Conservation (phyloP, 1,284 basidiomycete genomes). For the Cryptococcus depauperatus region DNA sequence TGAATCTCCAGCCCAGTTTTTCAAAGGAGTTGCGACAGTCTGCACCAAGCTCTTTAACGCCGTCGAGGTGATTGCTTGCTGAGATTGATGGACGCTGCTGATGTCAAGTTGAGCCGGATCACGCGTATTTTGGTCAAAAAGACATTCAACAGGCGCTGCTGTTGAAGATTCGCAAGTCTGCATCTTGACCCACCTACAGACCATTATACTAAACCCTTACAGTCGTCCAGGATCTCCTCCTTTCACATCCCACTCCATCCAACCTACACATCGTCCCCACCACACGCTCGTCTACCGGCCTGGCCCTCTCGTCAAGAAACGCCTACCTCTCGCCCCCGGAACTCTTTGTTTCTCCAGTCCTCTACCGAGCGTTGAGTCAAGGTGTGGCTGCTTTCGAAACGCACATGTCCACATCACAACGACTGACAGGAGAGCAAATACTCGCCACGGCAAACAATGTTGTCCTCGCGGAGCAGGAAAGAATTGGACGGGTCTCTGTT, state of each 20-base stretch:
- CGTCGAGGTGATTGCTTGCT: constrained; percentile 56
- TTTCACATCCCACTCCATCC: constrained; percentile 62
- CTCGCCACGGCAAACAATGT: constrained; percentile 42
- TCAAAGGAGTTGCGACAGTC: constrained; percentile 90
- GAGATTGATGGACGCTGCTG: background rate
- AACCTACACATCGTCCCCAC: constrained; percentile 78
- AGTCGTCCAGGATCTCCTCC: constrained; percentile 70
- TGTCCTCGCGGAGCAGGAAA: constrained; percentile 34
- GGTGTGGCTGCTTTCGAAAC: constrained; percentile 34
- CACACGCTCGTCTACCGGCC: constrained; percentile 53
- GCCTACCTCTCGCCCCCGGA: constrained; percentile 66
- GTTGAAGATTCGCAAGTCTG: constrained; percentile 56
- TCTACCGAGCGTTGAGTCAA: constrained; percentile 61
- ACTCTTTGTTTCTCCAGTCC: constrained; percentile 58
- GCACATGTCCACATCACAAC: background rate
- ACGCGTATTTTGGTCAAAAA: constrained; percentile 95
- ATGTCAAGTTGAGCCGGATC: constrained; percentile 59
- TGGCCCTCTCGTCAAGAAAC: constrained; percentile 89
- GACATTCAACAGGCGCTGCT: constrained; percentile 94
- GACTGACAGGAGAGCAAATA: constrained; percentile 53
- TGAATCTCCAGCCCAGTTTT: constrained; percentile 67
- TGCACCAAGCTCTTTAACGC: constrained; percentile 92
- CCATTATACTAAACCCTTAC: background rate
- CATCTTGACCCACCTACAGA: background rate
- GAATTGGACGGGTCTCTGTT: constrained; percentile 33